These are phyloP conservation scores for Kodamaea arcana DNA, from an alignment of 1,139 yeast genomes.

Conservation along the genomic window DNA sequence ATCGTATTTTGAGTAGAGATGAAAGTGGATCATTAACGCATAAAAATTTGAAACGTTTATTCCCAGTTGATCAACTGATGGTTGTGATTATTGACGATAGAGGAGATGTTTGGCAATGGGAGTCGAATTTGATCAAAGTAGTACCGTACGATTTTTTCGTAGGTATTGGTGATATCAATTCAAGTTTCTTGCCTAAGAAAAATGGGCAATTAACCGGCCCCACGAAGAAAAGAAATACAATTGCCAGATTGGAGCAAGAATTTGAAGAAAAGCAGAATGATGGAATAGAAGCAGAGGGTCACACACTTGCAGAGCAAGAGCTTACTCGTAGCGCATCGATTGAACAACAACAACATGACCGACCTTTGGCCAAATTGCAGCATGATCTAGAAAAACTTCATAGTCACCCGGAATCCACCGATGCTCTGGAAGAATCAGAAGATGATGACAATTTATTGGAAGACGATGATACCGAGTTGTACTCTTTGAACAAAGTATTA, in stretches of 20 bases:
- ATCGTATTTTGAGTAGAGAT: constrained; percentile 86
- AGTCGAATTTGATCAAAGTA: constrained; percentile 82
- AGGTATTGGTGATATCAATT: constrained; percentile 96
- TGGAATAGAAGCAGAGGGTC: constrained; percentile 41
- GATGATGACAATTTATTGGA: constrained; percentile 56
- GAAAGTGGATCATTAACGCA: constrained; percentile 93
- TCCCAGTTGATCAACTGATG: constrained; percentile 96
- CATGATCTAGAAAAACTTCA: constrained; percentile 62
- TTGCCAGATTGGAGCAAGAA: constrained; percentile 46
- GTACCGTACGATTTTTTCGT: constrained; percentile 95
- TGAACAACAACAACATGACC: constrained; percentile 64
- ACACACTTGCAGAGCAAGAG: constrained; percentile 49
- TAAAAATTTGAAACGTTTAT: constrained; percentile 79
- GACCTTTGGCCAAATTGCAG: constrained; percentile 83
- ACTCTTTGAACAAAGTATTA: constrained; percentile 60
- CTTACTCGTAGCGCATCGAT: constrained; percentile 52
- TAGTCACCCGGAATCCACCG: constrained; percentile 12
- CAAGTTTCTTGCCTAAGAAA: constrained; percentile 84
- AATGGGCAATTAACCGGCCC: constrained; percentile 69
- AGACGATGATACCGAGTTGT: constrained; percentile 80
- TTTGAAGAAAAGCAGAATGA: constrained; percentile 13
- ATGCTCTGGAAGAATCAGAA: constrained; percentile 27
- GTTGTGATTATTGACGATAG: constrained; percentile 95
- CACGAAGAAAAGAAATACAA: constrained; percentile 54
- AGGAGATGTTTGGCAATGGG: constrained; percentile 99